Evolutionary conservation across 805 yeast species (phyloP).

Genomic region (Kurtzmaniella cleridarum): DNA sequence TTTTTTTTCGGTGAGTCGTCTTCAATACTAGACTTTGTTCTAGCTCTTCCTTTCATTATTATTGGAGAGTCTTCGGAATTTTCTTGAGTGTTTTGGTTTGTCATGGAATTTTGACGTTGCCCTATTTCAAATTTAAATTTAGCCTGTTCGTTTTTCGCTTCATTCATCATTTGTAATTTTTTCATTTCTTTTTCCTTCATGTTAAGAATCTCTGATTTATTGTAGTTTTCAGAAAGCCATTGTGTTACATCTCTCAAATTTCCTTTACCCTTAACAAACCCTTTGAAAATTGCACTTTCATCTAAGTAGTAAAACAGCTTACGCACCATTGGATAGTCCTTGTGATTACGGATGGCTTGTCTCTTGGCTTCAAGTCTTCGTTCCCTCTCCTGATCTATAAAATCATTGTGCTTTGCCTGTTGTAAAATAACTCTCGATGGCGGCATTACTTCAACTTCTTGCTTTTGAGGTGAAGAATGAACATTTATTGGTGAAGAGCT

Average conservation of each 20-base stretch:
- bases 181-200: conserved; percentile 11
- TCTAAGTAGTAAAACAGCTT: conserved; percentile 31
- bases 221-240: conserved; percentile 33
- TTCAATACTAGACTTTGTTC: not conserved
- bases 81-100: conserved; percentile 5
- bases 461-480: conserved; percentile 19
- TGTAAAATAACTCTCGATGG: conserved; percentile 3
- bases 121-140: conserved; percentile 6
- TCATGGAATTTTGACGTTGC: not conserved
- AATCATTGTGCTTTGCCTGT: conserved; percentile 9
- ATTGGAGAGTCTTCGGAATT: conserved; percentile 32
- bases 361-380: conserved; percentile 28
- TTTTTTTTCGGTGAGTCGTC: conserved; percentile 14
- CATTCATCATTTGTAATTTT: conserved; percentile 7
- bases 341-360: conserved; percentile 33
- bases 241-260: conserved; percentile 34
- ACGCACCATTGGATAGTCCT: conserved; percentile 32
- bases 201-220: conserved; percentile 19
- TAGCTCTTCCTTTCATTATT: conserved; percentile 23
- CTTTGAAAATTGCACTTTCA: conserved; percentile 38
- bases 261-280: conserved; percentile 39
- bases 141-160: conserved; percentile 11
- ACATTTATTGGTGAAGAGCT: conserved; percentile 34
- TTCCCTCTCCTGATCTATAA: conserved; percentile 16
- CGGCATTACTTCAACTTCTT: conserved; percentile 7